Evolutionary conservation across 192 early-diverging fungal species (phyloP).

Genomic region (Umbelopsis ramanniana): DNA sequence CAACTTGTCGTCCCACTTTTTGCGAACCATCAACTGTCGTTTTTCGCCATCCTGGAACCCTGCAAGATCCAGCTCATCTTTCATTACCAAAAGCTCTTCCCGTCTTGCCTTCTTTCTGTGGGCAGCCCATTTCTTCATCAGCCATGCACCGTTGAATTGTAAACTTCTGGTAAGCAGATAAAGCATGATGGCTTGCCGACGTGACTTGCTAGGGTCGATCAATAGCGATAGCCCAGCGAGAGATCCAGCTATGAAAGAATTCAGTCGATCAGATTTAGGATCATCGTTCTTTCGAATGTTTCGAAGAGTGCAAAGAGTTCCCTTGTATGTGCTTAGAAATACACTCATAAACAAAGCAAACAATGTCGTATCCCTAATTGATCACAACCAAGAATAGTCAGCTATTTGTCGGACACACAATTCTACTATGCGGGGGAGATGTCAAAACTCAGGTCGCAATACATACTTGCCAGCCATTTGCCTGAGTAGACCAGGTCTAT

Average conservation of each 20-base stretch:
- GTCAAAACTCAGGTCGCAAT: not conserved
- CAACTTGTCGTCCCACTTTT: slow-evolving; percentile 51
- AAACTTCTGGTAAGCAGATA: slow-evolving; percentile 66
- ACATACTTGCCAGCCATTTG: slow-evolving; percentile 50
- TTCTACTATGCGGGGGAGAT: not conserved
- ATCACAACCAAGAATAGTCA: not conserved
- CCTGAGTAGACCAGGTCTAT: slow-evolving; percentile 48
- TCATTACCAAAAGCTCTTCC: slow-evolving; percentile 18
- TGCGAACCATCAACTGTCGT: slow-evolving; percentile 21
- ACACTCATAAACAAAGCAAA: slow-evolving; percentile 72
- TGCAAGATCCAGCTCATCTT: slow-evolving; percentile 24
- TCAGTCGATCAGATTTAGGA: slow-evolving; percentile 55
- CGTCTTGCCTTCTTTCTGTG: slow-evolving; percentile 37
- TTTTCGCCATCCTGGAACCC: slow-evolving; percentile 19
- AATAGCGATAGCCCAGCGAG: slow-evolving; percentile 62
- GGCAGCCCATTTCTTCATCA: slow-evolving; percentile 61
- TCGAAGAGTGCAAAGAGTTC: slow-evolving; percentile 63
- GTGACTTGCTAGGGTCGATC: slow-evolving; percentile 61
- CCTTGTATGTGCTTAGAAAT: slow-evolving; percentile 68
- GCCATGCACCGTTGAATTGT: slow-evolving; percentile 65
- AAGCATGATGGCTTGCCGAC: slow-evolving; percentile 65
- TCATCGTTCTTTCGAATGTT: slow-evolving; percentile 41
- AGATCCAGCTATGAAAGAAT: slow-evolving; percentile 67
- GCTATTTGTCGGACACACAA: not conserved
- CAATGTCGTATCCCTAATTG: slow-evolving; percentile 57